A percentile compares a stretch with the other conserved stretches of the same genome.
Conservation (phyloP, 805 yeast genomes). For the Kodamaea restingae region DNA sequence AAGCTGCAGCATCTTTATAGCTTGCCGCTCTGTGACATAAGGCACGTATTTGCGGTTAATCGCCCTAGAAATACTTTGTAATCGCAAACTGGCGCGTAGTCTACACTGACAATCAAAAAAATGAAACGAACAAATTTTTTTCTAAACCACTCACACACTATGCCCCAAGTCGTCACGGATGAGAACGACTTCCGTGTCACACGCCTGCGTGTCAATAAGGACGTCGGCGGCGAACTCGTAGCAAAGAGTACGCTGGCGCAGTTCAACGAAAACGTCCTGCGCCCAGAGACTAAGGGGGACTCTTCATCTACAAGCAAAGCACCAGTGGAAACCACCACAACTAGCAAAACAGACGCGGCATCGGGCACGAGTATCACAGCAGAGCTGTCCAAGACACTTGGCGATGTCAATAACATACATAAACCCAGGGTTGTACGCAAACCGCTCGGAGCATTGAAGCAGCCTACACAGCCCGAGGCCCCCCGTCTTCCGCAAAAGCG, state of each 20-base stretch:
- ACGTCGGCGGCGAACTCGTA: conserved; percentile 2
- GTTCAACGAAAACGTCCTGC: not conserved
- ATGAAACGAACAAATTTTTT: conserved; percentile 4
- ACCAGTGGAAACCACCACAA: not conserved
- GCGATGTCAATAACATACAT: not conserved
- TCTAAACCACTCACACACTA: conserved; percentile 3
- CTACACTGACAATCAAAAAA: not conserved
- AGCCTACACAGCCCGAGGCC: conserved; percentile 24
- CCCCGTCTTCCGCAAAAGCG: conserved; percentile 42
- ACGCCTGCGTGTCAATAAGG: conserved; percentile 3
- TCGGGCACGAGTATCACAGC: not conserved
- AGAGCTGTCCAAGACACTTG: not conserved
- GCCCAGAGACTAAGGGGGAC: not conserved
- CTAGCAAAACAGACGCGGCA: not conserved
- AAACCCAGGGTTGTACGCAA: conserved; percentile 20
- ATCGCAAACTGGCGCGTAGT: not conserved
- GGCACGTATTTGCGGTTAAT: conserved; percentile 1
- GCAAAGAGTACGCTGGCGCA: not conserved
- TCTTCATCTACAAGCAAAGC: not conserved
- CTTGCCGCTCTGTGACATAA: not conserved
- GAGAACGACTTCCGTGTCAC: conserved; percentile 4
- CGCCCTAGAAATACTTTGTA: too few species aligned
- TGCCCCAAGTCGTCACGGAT: conserved; percentile 5
- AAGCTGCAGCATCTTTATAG: not conserved
- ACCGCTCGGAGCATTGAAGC: conserved; percentile 33